Base-by-base conservation (phyloP, 2,329 filamentous ascomycete species). In the Alternaria sp. region DNA sequence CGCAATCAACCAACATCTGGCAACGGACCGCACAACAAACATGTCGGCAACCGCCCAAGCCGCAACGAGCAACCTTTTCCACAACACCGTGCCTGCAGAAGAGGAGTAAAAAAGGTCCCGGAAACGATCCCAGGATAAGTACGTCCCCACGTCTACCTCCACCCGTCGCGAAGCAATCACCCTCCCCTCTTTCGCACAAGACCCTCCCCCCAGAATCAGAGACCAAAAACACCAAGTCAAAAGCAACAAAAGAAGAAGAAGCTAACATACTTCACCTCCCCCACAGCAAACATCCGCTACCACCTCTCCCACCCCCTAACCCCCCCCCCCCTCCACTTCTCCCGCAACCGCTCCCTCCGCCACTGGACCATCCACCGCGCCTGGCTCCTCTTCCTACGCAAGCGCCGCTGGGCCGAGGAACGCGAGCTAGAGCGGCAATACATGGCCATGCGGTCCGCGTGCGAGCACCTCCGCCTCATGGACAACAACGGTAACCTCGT, bases 331-430 rank as follows among this genome's bases (percentile, higher is more conserved):
- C 87, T 99, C 66, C 91, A 93, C 72, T 94, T 98, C 86, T 93
- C 88, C 41, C 93, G 94, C 70, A 91, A 91, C 79, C 89, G 95
- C 57, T 87, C 89, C 80, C 88, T 99, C 66, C 92, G 95, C 47
- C 95, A 99, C 85, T 99, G 95, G 95, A 98, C 95, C 52, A 98
- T 99, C 80, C 94, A 98, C 84, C 93, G 95, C 71, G 94, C 94
- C 22, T 98, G 94, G 93, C 86, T 92, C 72, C 85, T 98, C 30
- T 91, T 90, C 81, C 88, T 89, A 71, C 86, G 89, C 69, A 87
- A 91, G 76, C 85, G 89, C 71, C 88, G 89, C 49, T 83, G 86
- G 65, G 81, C 83, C 36, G 85, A 88, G 52, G 85, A 91, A 75
- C 81, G 85, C 55, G 92, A 94, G 77, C 85, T 97, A 47, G 88